Percentiles rank a stretch among this genome's conserved stretches.
Conservation (phyloP, 805 yeast genomes). For the Kluyveromyces aestuarii region DNA sequence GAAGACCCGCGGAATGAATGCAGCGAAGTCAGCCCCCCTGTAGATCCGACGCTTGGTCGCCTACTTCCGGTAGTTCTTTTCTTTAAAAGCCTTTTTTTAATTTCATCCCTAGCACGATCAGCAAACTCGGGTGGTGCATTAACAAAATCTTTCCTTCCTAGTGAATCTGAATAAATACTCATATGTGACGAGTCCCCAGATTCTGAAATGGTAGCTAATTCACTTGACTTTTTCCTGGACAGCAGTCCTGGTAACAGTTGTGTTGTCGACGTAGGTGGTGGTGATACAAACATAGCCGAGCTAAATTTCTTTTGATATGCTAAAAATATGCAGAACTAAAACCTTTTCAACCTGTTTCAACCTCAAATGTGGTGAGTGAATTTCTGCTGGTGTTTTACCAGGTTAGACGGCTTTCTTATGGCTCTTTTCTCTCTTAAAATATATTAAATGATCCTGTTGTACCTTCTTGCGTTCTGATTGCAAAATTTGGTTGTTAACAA, state of each 20-base stretch:
- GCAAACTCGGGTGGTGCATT: conserved; percentile 29
- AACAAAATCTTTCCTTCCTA: conserved; percentile 26
- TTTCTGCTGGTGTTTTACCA: background rate
- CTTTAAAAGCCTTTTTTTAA: conserved; percentile 21
- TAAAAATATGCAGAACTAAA: background rate
- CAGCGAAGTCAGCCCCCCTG: conserved; percentile 1
- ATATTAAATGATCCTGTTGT: background rate
- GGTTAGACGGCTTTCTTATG: background rate
- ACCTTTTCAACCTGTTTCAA: background rate
- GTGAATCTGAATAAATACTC: conserved; percentile 3
- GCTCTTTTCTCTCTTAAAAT: background rate
- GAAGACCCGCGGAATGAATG: conserved; percentile 4
- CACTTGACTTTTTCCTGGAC: conserved; percentile 5
- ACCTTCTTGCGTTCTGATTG: background rate
- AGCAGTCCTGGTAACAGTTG: conserved; percentile 10
- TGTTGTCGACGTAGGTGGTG: conserved; percentile 22
- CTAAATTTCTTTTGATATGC: background rate
- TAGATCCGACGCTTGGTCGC: background rate
- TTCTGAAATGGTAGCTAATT: conserved; percentile 5
- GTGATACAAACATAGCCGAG: conserved; percentile 25
- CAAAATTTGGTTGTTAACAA: background rate
- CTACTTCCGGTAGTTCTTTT: background rate
- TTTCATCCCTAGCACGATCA: conserved; percentile 28
- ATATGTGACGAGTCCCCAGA: conserved; percentile 4
- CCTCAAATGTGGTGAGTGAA: background rate